Evolutionary conservation across 306 rosid genomes (phyloP).

Genomic region (Vigna trinervia): DNA sequence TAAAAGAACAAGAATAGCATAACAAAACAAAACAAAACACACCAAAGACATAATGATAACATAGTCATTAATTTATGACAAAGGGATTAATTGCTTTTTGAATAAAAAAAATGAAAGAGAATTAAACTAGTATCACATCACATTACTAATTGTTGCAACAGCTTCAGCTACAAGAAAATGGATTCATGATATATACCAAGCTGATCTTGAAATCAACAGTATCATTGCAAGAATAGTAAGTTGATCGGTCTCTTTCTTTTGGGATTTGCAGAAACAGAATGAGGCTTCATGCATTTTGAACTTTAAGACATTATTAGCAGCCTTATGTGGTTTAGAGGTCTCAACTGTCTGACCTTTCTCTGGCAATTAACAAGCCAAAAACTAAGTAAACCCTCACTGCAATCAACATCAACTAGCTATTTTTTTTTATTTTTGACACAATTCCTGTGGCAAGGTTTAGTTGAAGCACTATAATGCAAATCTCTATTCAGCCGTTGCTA

Average conservation of each 20-base stretch:
- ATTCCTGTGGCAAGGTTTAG: conserved; percentile 12
- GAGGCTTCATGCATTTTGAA: conserved; percentile 25
- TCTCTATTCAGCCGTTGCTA: conserved; percentile 1
- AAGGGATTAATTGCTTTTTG: conserved; percentile 26
- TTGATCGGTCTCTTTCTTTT: conserved; percentile 1
- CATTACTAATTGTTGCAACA: conserved; percentile 9
- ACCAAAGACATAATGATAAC: conserved; percentile 29
- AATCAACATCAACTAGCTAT: conserved; percentile 16
- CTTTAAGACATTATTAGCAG: conserved; percentile 17
- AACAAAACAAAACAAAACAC: conserved; percentile 12
- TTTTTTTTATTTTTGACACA: conserved; percentile 3
- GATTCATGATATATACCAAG: conserved; percentile 17
- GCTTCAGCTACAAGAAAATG: conserved; percentile 27
- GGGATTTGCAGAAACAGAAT: conserved; percentile 30
- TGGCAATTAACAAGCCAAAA: conserved; percentile 35
- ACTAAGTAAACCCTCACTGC: conserved; percentile 33
- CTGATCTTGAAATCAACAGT: conserved; percentile 21
- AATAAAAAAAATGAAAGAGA: conserved; percentile 8
- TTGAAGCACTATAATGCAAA: conserved; percentile 30
- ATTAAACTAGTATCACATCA: conserved; percentile 35
- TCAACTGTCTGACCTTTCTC: conserved; percentile 26
- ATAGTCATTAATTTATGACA: conserved; percentile 17
- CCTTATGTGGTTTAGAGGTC: conserved; percentile 25
- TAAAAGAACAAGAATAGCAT: conserved; percentile 25
- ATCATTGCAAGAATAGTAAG: conserved; percentile 21